A percentile compares a stretch with the other conserved stretches of the same genome.
These are phyloP conservation scores for Gentiana straminea DNA, from an alignment of 257 asterid genomes.

Conservation along the genomic window DNA sequence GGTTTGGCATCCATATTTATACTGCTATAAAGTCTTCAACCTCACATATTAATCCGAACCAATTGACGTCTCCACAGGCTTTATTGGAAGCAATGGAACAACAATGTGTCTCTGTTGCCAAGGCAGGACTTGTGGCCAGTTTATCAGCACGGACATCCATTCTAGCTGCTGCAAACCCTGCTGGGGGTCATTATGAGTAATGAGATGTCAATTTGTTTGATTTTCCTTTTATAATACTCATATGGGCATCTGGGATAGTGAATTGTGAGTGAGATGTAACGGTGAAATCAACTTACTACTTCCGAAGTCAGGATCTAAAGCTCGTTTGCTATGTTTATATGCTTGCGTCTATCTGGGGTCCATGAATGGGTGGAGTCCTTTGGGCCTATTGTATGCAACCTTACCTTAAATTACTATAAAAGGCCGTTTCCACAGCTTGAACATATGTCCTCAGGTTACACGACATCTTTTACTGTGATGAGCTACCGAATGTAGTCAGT, in stretches of 20 bases:
- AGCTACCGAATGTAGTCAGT: no score
- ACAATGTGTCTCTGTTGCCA: constrained; percentile 97
- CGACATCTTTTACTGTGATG: no score
- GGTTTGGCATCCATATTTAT: constrained; percentile 33
- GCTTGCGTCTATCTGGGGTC: no score
- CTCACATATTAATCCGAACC: constrained; percentile 13
- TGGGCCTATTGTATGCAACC: no score
- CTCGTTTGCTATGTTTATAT: not conserved
- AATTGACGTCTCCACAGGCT: constrained; percentile 43
- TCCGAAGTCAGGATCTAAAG: constrained; percentile 1
- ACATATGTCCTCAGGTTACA: no score
- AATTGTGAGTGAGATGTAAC: not conserved
- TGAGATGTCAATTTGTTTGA: constrained; percentile 1
- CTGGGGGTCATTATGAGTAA: constrained; percentile 93
- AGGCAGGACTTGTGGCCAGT: constrained; percentile 99
- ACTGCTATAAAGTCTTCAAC: constrained; percentile 8
- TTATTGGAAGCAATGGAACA: constrained; percentile 98
- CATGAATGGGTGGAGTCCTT: no score
- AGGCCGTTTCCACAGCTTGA: no score
- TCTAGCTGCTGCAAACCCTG: constrained; percentile 99
- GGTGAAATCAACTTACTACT: not conserved
- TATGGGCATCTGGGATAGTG: not conserved
- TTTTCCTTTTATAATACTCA: not conserved
- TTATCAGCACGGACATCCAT: constrained; percentile 92
- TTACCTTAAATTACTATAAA: no score